Evolutionary conservation across 441 rosid species (phyloP), one percentile per base, ranked within the genome.

Genomic region (Syzygium malaccense): DNA sequence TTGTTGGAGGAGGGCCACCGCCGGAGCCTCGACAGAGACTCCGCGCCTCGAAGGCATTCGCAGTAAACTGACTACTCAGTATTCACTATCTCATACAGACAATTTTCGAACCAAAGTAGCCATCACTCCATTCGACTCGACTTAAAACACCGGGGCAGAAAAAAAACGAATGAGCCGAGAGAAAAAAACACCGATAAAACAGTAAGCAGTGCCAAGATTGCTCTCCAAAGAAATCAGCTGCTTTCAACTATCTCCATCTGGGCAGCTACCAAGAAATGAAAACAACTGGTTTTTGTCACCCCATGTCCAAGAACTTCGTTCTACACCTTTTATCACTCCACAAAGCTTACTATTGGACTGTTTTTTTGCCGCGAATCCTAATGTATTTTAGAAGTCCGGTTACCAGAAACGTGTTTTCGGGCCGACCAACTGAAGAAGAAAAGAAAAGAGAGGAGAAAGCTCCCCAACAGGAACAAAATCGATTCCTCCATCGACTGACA

Each of bases 401-500:
- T 7, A 41, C n/a, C 83, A 75, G 83, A 12, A 12, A 37, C 17
- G 17, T 2, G 51, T 17, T 41, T 41, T 41, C 83, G n/a, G 7
- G 83, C 23, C 12, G 10, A 23, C 51, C 51, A 41, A 75, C 48
- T 11, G 4, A 20, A 5, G 3, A 11, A 14, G 6, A 26, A 58
- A 58, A 13, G 5, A 12, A 26, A 26, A 20, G 3, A 20, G 8
- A 75, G n/a, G 28, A 41, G 51, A 41, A 41, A 41, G 51, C n/a
- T 41, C 53, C 53, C n/a, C 53, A 41, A 41, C 51, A 23, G 53
- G 53, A 41, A 23, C 51, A 75, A 75, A 75, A 75, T 41, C 83
- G 53, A 41, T 75, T 75, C 28, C 83, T 75, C 85, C 85, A 49
- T 90, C 87, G 32, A 66, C 49, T 86, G 89, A 30, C 88, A 88